These are phyloP conservation scores for Neoscytalidium dimidiatum DNA, from an alignment of 2,329 filamentous ascomycete genomes.

Conservation along the genomic window DNA sequence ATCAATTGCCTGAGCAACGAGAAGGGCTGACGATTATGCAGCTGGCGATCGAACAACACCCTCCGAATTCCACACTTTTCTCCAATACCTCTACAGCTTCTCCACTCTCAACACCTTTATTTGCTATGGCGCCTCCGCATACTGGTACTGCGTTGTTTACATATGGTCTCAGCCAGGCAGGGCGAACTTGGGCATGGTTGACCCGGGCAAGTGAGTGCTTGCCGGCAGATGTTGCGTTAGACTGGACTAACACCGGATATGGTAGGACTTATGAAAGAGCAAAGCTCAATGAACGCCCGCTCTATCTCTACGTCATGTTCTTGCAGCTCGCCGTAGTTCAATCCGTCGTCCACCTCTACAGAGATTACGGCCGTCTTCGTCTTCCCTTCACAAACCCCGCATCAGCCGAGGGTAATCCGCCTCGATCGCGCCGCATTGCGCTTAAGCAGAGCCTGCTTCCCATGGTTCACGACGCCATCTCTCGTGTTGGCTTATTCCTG, in stretches of 20 bases:
- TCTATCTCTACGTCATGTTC: slow-evolving; percentile 76
- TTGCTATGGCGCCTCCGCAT: slow-evolving; percentile 78
- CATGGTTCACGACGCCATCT: slow-evolving; percentile 36
- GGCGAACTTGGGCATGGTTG: slow-evolving; percentile 72
- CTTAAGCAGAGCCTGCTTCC: slow-evolving; percentile 8
- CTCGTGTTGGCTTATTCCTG: slow-evolving; percentile 63
- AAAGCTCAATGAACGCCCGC: slow-evolving; percentile 79
- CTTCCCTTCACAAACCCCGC: slow-evolving; percentile 39
- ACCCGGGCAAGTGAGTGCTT: slow-evolving; percentile 55
- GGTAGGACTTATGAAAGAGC: slow-evolving; percentile 61
- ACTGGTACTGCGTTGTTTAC: slow-evolving; percentile 78
- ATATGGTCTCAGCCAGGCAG: slow-evolving; percentile 66
- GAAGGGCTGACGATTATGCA: slow-evolving; percentile 13
- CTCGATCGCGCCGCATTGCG: neutral
- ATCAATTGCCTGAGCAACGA: neutral
- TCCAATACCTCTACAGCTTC: slow-evolving; percentile 57
- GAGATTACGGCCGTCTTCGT: slow-evolving; percentile 70
- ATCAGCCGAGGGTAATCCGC: neutral
- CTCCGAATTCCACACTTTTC: slow-evolving; percentile 67
- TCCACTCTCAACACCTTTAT: slow-evolving; percentile 69
- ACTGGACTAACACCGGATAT: neutral
- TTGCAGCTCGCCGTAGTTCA: slow-evolving; percentile 69
- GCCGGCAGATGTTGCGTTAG: neutral
- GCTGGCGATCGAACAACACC: slow-evolving; percentile 62
- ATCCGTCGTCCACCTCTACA: slow-evolving; percentile 67